Conservation (phyloP, 345 rosid genomes). For the Erodium maritimum region DNA sequence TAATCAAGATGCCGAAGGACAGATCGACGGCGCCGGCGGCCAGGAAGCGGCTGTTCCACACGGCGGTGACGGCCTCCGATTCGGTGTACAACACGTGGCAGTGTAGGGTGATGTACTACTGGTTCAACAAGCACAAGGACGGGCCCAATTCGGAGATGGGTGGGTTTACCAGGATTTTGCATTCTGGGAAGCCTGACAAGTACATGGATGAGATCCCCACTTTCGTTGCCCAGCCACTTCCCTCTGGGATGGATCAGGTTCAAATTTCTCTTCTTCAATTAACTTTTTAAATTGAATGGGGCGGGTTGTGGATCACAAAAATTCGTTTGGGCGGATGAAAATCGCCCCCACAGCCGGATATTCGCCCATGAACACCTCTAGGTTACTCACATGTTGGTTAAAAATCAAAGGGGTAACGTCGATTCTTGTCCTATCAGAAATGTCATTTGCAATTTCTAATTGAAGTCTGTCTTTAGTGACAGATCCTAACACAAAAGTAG, state of each 20-base stretch:
- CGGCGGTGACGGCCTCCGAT: slow-evolving; percentile 94
- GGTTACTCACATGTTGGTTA: too few species aligned
- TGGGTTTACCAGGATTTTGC: slow-evolving; percentile 92
- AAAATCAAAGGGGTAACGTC: too few species aligned
- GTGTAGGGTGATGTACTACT: slow-evolving; percentile 92
- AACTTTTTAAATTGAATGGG: neutral
- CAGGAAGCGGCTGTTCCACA: slow-evolving; percentile 64
- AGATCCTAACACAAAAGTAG: too few species aligned
- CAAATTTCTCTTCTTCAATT: neutral
- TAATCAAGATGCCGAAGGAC: slow-evolving; percentile 61
- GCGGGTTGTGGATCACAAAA: too few species aligned
- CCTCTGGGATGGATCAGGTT: slow-evolving; percentile 93
- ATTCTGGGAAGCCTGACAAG: slow-evolving; percentile 73
- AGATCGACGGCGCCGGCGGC: slow-evolving; percentile 26
- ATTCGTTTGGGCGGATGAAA: too few species aligned
- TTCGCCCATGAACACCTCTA: too few species aligned
- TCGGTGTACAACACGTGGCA: slow-evolving; percentile 97
- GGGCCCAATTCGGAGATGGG: slow-evolving; percentile 81
- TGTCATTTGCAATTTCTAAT: too few species aligned
- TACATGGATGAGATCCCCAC: slow-evolving; percentile 97
- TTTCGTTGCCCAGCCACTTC: slow-evolving; percentile 83
- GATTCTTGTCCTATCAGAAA: too few species aligned
- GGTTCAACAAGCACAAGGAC: slow-evolving; percentile 64
- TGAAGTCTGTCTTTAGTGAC: too few species aligned
- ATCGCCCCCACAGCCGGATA: too few species aligned